phyloP scores from a whole-genome alignment of 305 asterid species.

The Solanum hybrid region DNA sequence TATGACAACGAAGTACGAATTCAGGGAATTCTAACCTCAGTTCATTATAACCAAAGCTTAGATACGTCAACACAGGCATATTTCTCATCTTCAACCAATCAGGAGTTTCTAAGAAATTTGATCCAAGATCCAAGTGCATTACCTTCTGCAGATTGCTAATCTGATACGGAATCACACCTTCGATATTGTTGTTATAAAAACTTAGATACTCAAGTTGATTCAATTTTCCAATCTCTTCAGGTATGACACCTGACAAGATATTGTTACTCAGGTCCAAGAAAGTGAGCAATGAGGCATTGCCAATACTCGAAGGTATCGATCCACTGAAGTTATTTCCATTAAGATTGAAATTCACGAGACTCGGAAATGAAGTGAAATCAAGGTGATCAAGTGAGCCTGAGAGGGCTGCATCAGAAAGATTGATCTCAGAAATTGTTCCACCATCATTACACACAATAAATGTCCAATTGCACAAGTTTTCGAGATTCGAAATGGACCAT shows the following conservation, averaged over 20 bases:
- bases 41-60: conserved; percentile 20
- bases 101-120: conserved; percentile 20
- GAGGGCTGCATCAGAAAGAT: conserved; percentile 24
- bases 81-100: conserved; percentile 25
- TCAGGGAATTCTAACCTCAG: conserved; percentile 26
- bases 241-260: conserved; percentile 13
- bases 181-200: conserved; percentile 18
- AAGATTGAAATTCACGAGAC: conserved; percentile 33
- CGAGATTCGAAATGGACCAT: conserved; percentile 44
- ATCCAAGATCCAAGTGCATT: conserved; percentile 29
- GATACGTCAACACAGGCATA: conserved; percentile 22
- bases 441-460: conserved; percentile 40
- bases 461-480: conserved; percentile 53
- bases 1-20: conserved; percentile 20
- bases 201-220: conserved; percentile 21
- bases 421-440: conserved; percentile 36
- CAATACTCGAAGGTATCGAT: conserved; percentile 45
- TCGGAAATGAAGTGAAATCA: conserved; percentile 32
- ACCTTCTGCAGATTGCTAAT: conserved; percentile 29
- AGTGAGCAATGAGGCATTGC: conserved; percentile 22
- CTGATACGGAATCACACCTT: conserved; percentile 28
- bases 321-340: conserved; percentile 40
- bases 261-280: conserved; percentile 35
- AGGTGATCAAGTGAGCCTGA: conserved; percentile 29
- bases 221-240: conserved; percentile 24